Evolutionary conservation across 2,329 filamentous ascomycete genomes (phyloP).

Genomic region (Ophiostoma ulmi): DNA sequence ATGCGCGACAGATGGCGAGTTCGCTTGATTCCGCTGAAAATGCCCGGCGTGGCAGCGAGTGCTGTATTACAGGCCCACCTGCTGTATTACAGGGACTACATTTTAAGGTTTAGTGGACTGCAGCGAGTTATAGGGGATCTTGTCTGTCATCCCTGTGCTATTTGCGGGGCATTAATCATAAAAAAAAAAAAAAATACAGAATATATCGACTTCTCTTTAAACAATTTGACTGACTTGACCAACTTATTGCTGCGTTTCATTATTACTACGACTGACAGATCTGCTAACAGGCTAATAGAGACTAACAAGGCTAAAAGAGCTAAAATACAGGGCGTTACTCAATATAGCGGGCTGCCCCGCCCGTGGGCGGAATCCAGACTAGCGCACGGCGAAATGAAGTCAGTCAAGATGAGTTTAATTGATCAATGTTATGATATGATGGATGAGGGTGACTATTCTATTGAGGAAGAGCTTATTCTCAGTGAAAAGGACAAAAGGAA

Average conservation of each 20-base stretch:
- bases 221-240: too few relatives aligned
- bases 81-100: neutral
- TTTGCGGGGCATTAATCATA: too few relatives aligned
- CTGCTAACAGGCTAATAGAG: neutral
- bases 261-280: too few relatives aligned
- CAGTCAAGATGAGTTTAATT: neutral
- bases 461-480: too few relatives aligned
- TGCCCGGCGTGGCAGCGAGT: neutral
- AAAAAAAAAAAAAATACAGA: too few relatives aligned
- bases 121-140: too few relatives aligned
- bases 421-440: neutral
- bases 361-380: neutral
- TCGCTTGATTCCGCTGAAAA: neutral
- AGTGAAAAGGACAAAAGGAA: too few relatives aligned
- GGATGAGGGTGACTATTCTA: too few relatives aligned
- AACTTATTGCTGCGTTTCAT: too few relatives aligned
- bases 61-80: neutral
- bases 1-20: neutral
- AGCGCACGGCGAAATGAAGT: neutral
- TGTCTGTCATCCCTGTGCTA: too few relatives aligned
- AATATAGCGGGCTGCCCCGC: conserved; percentile 8
- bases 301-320: neutral
- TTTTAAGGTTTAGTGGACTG: too few relatives aligned
- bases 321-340: neutral
- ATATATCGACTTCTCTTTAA: too few relatives aligned